These are phyloP conservation scores for Nitzschia putrida DNA, from an alignment of 108 stramenopile species.

Conservation along the genomic window DNA sequence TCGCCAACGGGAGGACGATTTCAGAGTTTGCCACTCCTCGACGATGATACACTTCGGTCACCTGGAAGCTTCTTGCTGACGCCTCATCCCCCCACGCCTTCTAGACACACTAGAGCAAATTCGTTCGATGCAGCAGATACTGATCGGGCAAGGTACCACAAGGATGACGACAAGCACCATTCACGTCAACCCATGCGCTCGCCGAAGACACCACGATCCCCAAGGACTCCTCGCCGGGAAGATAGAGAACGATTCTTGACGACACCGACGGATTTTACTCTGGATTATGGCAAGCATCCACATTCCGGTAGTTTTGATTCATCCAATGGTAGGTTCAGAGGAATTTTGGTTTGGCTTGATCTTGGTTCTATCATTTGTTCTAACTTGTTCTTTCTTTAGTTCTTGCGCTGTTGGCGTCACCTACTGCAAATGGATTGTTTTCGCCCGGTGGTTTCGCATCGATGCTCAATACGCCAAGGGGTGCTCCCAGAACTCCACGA, in stretches of 20 bases:
- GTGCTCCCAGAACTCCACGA: slow-evolving; percentile 53
- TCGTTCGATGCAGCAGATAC: slow-evolving; percentile 20
- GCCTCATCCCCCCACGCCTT: slow-evolving; percentile 38
- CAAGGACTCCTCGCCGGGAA: slow-evolving; percentile 32
- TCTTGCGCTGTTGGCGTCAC: slow-evolving; percentile 80
- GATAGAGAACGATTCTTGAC: slow-evolving; percentile 41
- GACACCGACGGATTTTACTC: slow-evolving; percentile 84
- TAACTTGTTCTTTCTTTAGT: slow-evolving; percentile 27
- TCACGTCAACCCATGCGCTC: slow-evolving; percentile 22
- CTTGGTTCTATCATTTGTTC: neutral
- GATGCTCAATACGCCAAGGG: slow-evolving; percentile 68
- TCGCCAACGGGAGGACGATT: slow-evolving; percentile 43
- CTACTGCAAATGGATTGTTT: slow-evolving; percentile 74
- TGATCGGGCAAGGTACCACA: neutral
- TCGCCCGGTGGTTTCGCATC: slow-evolving; percentile 71
- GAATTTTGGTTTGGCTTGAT: neutral
- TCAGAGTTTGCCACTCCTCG: slow-evolving; percentile 40
- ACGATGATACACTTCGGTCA: slow-evolving; percentile 41
- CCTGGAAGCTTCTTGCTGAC: slow-evolving; percentile 47
- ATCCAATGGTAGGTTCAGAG: slow-evolving; percentile 46
- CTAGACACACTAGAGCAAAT: neutral
- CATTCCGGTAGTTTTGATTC: slow-evolving; percentile 48
- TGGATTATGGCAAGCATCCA: slow-evolving; percentile 72
- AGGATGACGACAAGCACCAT: slow-evolving; percentile 24
- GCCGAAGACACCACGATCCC: slow-evolving; percentile 29